phyloP scores from a whole-genome alignment of 192 early-diverging fungal species.

The Obelidium mucronatum region DNA sequence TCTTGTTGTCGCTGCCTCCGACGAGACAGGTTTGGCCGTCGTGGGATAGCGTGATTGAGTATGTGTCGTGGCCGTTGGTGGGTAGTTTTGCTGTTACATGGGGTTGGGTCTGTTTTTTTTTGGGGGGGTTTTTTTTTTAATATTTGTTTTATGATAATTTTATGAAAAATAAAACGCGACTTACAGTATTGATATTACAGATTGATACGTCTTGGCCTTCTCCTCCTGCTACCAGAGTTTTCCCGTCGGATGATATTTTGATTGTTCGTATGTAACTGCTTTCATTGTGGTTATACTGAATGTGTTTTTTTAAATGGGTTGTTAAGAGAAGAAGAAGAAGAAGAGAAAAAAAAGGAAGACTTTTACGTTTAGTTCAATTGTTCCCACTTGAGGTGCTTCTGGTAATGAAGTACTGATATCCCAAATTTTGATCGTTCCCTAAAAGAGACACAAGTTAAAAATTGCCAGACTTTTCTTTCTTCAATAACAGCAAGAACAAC shows the following conservation, averaged over 20 bases:
- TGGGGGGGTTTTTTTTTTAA: not conserved
- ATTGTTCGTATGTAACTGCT: slow-evolving; percentile 24
- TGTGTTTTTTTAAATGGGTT: too few species aligned
- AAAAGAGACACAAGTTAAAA: too few species aligned
- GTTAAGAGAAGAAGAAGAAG: not conserved
- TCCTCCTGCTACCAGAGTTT: slow-evolving; percentile 29
- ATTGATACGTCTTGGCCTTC: slow-evolving; percentile 31
- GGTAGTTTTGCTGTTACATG: slow-evolving; percentile 24
- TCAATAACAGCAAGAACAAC: too few species aligned
- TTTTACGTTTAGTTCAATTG: slow-evolving; percentile 26
- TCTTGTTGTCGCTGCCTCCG: slow-evolving; percentile 19
- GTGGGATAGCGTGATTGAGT: slow-evolving; percentile 19
- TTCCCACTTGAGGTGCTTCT: slow-evolving; percentile 24
- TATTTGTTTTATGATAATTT: too few species aligned
- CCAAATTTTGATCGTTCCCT: slow-evolving; percentile 36
- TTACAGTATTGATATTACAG: slow-evolving; percentile 33
- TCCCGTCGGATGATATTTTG: slow-evolving; percentile 28
- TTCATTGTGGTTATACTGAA: too few species aligned
- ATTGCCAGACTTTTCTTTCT: too few species aligned
- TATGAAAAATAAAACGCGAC: not conserved
- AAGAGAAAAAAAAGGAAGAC: not conserved
- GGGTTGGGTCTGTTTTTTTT: not conserved
- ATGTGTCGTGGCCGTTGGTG: slow-evolving; percentile 19
- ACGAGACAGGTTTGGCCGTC: slow-evolving; percentile 1
- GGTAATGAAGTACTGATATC: slow-evolving; percentile 4